A percentile compares a stretch with the other conserved stretches of the same genome.
Evolutionary conservation across 805 yeast genomes (phyloP).

Genomic region (Jamesozyma gamospora): DNA sequence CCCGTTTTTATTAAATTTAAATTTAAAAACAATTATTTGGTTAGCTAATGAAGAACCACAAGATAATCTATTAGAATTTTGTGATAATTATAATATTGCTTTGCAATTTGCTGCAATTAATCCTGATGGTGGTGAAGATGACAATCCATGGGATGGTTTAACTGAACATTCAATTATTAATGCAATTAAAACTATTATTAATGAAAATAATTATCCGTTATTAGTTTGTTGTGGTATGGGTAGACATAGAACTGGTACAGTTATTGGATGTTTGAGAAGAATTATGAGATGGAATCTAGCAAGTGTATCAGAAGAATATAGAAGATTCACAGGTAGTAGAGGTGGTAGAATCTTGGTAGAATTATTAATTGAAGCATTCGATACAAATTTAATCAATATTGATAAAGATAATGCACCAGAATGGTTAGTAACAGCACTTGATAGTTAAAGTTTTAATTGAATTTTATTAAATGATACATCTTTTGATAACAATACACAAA

Average conservation of each 20-base stretch:
- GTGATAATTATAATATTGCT: constrained; percentile 58
- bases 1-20: constrained; percentile 66
- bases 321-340: constrained; percentile 85
- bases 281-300: constrained; percentile 98
- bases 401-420: constrained; percentile 24
- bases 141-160: constrained; percentile 93
- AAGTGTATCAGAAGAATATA: constrained; percentile 81
- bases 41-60: constrained; percentile 92
- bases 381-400: constrained; percentile 24
- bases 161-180: constrained; percentile 71
- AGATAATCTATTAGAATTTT: constrained; percentile 75
- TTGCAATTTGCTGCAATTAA: constrained; percentile 76
- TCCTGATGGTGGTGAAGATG: constrained; percentile 59
- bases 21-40: constrained; percentile 80
- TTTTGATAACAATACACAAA: no score
- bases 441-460: no score
- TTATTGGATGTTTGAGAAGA: constrained; percentile 84
- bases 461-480: no score
- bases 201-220: constrained; percentile 69
- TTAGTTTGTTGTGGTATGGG: constrained; percentile 98
- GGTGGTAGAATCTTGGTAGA: constrained; percentile 93
- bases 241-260: constrained; percentile 93
- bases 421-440: constrained; percentile 23
- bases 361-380: constrained; percentile 59
- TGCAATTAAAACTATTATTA: constrained; percentile 67